Evolutionary conservation across 108 stramenopile species (phyloP).

Genomic region (Nitzschia sp.): DNA sequence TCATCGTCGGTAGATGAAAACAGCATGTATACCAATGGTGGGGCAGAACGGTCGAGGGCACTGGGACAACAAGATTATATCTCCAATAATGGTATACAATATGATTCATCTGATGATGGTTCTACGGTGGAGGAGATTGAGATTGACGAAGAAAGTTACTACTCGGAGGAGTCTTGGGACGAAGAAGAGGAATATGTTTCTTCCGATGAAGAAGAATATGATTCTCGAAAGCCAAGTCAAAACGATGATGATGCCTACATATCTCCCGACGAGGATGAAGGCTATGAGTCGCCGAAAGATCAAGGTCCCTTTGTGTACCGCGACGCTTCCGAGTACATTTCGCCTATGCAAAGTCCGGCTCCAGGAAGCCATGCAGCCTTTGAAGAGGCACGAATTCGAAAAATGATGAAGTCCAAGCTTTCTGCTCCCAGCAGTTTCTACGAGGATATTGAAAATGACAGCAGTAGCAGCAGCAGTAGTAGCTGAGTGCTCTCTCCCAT

Average conservation of each 20-base stretch:
- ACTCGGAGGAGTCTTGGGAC: constrained; percentile 1
- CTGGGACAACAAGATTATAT: not conserved
- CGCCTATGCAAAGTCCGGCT: not conserved
- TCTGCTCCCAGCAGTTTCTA: no score
- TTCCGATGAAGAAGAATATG: constrained; percentile 1
- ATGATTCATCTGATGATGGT: not conserved
- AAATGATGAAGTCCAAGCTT: not conserved
- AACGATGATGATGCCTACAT: no score
- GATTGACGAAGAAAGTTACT: not conserved
- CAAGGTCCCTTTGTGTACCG: not conserved
- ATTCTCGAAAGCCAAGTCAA: no score
- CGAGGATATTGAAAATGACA: no score
- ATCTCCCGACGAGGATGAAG: no score
- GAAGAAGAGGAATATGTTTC: constrained; percentile 10
- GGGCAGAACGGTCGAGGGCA: not conserved
- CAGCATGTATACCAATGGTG: not conserved
- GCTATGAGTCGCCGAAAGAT: not conserved
- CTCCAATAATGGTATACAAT: not conserved
- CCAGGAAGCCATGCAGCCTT: no score
- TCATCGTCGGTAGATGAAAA: not conserved
- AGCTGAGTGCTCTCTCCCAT: no score
- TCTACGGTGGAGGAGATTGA: not conserved
- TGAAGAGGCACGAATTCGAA: not conserved
- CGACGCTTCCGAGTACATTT: constrained; percentile 3
- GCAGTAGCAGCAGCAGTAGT: no score